Base-by-base conservation (phyloP, 1,284 basidiomycete genomes). In the Cutaneotrichosporon curvatum region DNA sequence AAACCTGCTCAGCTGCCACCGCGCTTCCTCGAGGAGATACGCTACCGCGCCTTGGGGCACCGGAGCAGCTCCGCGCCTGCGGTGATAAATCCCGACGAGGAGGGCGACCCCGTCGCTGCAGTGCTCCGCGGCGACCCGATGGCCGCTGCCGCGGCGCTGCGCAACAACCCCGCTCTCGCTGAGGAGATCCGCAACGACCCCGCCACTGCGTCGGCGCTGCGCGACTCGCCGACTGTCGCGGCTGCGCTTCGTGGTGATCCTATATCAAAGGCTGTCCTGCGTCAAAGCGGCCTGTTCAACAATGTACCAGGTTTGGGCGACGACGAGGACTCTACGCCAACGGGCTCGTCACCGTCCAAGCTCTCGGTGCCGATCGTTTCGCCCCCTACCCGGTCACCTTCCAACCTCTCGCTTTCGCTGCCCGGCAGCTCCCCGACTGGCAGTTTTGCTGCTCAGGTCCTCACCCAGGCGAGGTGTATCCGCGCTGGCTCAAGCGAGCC, bases 11-110 rank as follows among this genome's bases (percentile, higher is more conserved):
- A 49, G 5, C 47, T 71, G 1, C 61, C 66, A 6, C 63, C 69
- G 8, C 56, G 68, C 15, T 67, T 73, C 54, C 56, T 73, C 23
- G 66, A 70, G 19, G 71, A 71, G 48, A 50, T 73, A 28, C 60
- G 62, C 6, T 65, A 63, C 45, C 59, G 62, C 16, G 59, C 57
- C 18, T 37, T 70, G n/a, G 56, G 59, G 9, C 46, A 45, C 18
- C 40, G 67, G 45, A 62, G 61, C 43, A 53, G 58, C 3, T 67
- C 66, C 0, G 66, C 57, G 1, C 61, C 62, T 0, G 62, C 42
- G 8, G 45, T 48, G 4, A 34, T 59, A 23, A 45, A 55, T 41
- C 30, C 50, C 30, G 44, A 53, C 28, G 51, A 45, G 20, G 42
- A 57, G n/a, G 53, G 56, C 32, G 51, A 36, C 10, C 28, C 37